Conservation (phyloP, 441 rosid species). For the Arabidopsis hybrid region DNA sequence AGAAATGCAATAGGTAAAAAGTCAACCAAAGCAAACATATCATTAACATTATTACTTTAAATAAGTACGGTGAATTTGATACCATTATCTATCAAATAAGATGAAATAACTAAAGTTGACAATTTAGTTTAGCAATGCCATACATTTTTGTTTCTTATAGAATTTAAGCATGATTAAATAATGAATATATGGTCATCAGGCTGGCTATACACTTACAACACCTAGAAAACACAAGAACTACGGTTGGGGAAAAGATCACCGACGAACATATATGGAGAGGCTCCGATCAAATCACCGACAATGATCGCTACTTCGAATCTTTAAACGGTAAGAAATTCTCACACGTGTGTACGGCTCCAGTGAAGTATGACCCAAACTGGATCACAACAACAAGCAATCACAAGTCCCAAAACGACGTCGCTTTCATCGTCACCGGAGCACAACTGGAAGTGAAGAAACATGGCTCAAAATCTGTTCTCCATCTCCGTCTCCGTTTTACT, state of each 20-base stretch:
- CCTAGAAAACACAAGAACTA: conserved; percentile 59
- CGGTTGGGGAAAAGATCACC: conserved; percentile 62
- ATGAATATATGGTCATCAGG: conserved; percentile 44
- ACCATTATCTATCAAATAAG: no score
- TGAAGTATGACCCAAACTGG: conserved; percentile 66
- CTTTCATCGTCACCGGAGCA: conserved; percentile 90
- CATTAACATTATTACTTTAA: neutral
- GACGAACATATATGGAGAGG: conserved; percentile 65
- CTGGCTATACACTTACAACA: conserved; percentile 83
- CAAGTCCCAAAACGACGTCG: conserved; percentile 22
- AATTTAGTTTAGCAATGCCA: neutral
- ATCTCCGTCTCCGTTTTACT: conserved; percentile 75
- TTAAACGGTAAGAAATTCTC: conserved; percentile 66
- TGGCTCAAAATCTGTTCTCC: conserved; percentile 70
- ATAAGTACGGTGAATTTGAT: neutral
- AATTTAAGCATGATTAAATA: neutral
- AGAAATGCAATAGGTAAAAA: conserved; percentile 79
- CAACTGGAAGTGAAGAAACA: conserved; percentile 76
- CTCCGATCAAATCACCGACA: conserved; percentile 53
- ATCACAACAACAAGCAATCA: conserved; percentile 20
- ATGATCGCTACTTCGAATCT: conserved; percentile 61
- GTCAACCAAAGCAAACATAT: neutral
- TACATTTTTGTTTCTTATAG: neutral
- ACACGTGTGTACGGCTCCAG: conserved; percentile 78
- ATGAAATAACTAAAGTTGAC: no score